Evolutionary conservation across 495 filamentous ascomycete genomes (phyloP), one percentile per base, ranked within the genome.

Genomic region (Penicillium steckii): DNA sequence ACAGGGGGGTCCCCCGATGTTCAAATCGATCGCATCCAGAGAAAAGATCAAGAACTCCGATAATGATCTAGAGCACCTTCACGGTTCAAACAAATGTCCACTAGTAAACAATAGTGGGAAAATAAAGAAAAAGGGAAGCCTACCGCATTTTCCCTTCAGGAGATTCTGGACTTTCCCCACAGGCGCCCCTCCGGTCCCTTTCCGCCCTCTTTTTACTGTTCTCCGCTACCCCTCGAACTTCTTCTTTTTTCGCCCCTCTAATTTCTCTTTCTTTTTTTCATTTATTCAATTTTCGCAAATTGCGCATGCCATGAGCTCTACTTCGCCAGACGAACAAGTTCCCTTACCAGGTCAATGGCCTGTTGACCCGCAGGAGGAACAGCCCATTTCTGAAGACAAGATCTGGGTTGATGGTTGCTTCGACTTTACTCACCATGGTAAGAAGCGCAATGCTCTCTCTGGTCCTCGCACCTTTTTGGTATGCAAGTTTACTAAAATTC

Each of bases 351-450:
- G 84, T 40, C 60, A 85, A 53, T 88, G 85, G 85, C 85, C 85
- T 18, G 82, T 82, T 22, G 81, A 82, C 55, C 85, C 85, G 15
- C 85, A 88, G 60, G 77, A 84, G 27, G 82, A 85, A 63, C 50
- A 79, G 30, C 71, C 75, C 3, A 72, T 85, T 33, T 75, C 72
- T 8, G 83, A 95, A 27, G 82, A 86, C 51, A 84, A 90, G 27
- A 88, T 97, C 56, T 99, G 94, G 94, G 86, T 97, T 17, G 94
- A 99, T 72, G 94, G 94, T 46, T 99, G 94, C 73, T 99, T 95
- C 72, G 94, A 99, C 73, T 99, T 99, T 71, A 91, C 87, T 69
- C 94, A 99, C 68, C 94, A 99, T 62, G 94, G 89, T 91, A 69
- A 54, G 73, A 41, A 52, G 10, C 12, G 12, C 8, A 41, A 26